Percentiles rank a stretch among this genome's conserved stretches.
These are phyloP conservation scores for Trichoderma polysporum DNA, from an alignment of 2,329 filamentous ascomycete species.

Conservation along the genomic window DNA sequence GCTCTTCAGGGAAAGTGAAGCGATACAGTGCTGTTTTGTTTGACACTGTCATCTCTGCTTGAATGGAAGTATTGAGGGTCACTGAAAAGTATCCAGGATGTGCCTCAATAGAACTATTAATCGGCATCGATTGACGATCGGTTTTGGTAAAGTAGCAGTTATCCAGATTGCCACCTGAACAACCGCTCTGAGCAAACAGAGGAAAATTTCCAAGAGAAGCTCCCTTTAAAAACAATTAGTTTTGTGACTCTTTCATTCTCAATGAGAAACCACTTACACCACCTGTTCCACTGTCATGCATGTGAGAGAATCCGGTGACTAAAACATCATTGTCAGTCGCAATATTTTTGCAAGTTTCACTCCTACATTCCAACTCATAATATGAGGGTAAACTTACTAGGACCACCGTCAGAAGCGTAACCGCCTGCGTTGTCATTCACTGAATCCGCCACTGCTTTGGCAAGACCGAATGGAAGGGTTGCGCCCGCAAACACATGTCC, in stretches of 20 bases:
- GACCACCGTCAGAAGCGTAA: constrained; percentile 29
- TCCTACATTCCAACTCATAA: not conserved
- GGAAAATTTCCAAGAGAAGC: constrained; percentile 55
- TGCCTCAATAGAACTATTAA: constrained; percentile 51
- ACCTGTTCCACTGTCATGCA: constrained; percentile 34
- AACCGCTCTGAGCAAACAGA: constrained; percentile 48
- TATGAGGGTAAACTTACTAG: constrained; percentile 22
- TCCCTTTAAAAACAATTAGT: constrained; percentile 23
- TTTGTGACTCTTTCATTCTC: not conserved
- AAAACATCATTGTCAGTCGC: not conserved
- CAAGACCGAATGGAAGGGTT: constrained; percentile 32
- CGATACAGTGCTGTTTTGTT: constrained; percentile 60
- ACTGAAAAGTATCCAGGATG: constrained; percentile 62
- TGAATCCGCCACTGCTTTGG: constrained; percentile 32
- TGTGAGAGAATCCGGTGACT: constrained; percentile 35
- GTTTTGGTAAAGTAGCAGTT: constrained; percentile 53
- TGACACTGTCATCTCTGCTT: constrained; percentile 60
- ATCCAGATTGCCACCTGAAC: constrained; percentile 43
- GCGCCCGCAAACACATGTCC: constrained; percentile 33
- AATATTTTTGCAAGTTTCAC: not conserved
- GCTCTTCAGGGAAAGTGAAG: constrained; percentile 52
- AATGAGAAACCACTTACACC: constrained; percentile 30
- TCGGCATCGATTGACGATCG: constrained; percentile 47
- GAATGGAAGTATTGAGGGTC: constrained; percentile 54
- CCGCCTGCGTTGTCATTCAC: constrained; percentile 30